A percentile compares a stretch with the other conserved stretches of the same genome.
These are phyloP conservation scores for Globisporangium recalcitrans DNA, from an alignment of 352 stramenopile genomes.

Conservation along the genomic window DNA sequence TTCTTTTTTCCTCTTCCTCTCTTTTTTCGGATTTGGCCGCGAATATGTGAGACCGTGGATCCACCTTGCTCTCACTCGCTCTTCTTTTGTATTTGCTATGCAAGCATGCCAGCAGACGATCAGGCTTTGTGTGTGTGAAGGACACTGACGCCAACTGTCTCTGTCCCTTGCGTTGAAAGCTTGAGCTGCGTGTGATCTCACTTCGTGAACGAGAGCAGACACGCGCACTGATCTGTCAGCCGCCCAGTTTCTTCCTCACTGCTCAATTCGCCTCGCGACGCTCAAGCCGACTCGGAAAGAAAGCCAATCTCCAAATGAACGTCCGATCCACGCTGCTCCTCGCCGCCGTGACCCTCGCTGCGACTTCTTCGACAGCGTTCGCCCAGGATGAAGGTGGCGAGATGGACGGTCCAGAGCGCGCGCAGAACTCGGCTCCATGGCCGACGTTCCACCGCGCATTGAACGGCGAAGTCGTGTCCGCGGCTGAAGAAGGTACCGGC, in stretches of 20 bases:
- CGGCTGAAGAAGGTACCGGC: background rate
- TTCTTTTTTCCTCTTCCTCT: background rate
- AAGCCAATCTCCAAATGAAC: background rate
- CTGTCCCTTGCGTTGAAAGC: background rate
- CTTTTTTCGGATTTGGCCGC: background rate
- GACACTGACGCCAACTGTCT: background rate
- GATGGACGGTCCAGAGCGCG: background rate
- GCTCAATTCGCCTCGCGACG: background rate
- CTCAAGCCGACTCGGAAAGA: background rate
- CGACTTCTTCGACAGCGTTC: background rate
- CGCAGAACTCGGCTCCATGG: background rate
- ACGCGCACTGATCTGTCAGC: background rate
- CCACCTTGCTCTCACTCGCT: background rate
- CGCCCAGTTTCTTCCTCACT: background rate
- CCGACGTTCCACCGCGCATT: background rate
- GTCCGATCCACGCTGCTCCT: background rate
- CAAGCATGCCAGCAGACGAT: background rate
- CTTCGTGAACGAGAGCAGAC: background rate
- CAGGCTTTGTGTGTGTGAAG: background rate
- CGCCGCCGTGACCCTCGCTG: background rate
- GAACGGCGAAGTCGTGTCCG: background rate
- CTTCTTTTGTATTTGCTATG: background rate
- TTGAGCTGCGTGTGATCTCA: background rate
- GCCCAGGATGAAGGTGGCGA: background rate
- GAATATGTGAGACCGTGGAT: slow-evolving; percentile 4